These are phyloP conservation scores for Phoma sp. DNA, from an alignment of 2,329 filamentous ascomycete species.

Conservation along the genomic window DNA sequence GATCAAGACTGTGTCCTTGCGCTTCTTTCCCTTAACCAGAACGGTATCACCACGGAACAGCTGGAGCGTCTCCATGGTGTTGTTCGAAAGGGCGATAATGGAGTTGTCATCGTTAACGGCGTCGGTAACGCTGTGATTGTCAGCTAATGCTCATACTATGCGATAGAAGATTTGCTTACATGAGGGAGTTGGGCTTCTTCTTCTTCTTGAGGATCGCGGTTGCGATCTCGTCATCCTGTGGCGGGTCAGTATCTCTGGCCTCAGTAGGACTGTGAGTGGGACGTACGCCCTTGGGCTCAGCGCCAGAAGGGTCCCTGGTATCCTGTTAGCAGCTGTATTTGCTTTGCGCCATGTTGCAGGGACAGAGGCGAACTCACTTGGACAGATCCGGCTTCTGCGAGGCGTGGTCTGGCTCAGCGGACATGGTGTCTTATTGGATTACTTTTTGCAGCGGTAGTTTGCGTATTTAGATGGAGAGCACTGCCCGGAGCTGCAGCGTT, in stretches of 20 bases:
- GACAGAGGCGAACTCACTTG: conserved; percentile 45
- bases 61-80: conserved; percentile 97
- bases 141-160: conserved; percentile 23
- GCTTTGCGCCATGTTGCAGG: conserved; percentile 4
- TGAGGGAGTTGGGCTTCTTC: conserved; percentile 99
- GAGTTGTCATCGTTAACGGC: conserved; percentile 99
- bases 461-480: conserved; percentile 12
- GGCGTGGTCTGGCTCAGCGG: conserved; percentile 57
- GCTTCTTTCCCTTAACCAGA: conserved; percentile 98
- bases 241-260: conserved; percentile 39
- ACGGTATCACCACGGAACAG: conserved; percentile 99
- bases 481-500: conserved; percentile 23
- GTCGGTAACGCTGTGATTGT: conserved; percentile 81
- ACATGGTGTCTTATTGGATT: conserved; percentile 48
- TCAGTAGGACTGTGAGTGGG: conserved; percentile 17
- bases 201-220: conserved; percentile 99
- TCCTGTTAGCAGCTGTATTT: conserved; percentile 49
- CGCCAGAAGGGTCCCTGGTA: conserved; percentile 82
- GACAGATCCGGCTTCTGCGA: conserved; percentile 57
- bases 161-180: conserved; percentile 64
- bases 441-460: conserved; percentile 23
- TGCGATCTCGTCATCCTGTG: conserved; percentile 83
- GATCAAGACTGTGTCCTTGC: conserved; percentile 98
- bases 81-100: conserved; percentile 96
- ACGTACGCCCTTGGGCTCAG: conserved; percentile 79